phyloP scores from a whole-genome alignment of 805 yeast species.

The Kazachstania psychrophila region DNA sequence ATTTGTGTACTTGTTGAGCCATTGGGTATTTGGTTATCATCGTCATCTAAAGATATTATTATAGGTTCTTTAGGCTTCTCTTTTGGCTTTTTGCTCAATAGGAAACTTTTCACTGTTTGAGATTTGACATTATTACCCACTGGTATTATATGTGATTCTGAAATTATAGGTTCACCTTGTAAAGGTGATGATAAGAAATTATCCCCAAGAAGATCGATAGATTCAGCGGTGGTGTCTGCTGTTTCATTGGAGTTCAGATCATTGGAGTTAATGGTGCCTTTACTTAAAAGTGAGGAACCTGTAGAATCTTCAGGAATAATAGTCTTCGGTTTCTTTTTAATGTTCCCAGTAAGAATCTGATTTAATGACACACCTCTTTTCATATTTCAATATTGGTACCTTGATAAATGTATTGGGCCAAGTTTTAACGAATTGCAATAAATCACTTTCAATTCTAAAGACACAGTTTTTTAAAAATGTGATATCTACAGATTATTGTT shows the following conservation, averaged over 20 bases:
- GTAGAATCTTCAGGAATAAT: not conserved
- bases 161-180: not conserved
- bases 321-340: conserved; percentile 5
- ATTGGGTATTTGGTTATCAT: conserved; percentile 1
- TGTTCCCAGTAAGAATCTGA: conserved; percentile 17
- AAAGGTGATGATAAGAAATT: conserved; percentile 7
- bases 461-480: too few relatives aligned
- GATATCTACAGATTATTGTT: too few relatives aligned
- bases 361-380: conserved; percentile 10
- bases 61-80: conserved; percentile 1
- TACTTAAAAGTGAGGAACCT: not conserved
- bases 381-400: too few relatives aligned
- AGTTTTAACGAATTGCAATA: too few relatives aligned
- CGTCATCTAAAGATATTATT: conserved; percentile 13
- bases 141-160: conserved; percentile 6
- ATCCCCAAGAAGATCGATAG: conserved; percentile 3
- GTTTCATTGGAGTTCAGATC: not conserved
- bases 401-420: too few relatives aligned
- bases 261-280: not conserved
- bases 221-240: conserved; percentile 3
- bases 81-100: conserved; percentile 10
- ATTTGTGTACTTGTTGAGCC: not conserved
- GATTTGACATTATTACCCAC: conserved; percentile 5
- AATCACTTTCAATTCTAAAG: too few relatives aligned
- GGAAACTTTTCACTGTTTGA: conserved; percentile 14